phyloP scores from a whole-genome alignment of 192 early-diverging fungal species.

The Entomortierella chlamydospora region DNA sequence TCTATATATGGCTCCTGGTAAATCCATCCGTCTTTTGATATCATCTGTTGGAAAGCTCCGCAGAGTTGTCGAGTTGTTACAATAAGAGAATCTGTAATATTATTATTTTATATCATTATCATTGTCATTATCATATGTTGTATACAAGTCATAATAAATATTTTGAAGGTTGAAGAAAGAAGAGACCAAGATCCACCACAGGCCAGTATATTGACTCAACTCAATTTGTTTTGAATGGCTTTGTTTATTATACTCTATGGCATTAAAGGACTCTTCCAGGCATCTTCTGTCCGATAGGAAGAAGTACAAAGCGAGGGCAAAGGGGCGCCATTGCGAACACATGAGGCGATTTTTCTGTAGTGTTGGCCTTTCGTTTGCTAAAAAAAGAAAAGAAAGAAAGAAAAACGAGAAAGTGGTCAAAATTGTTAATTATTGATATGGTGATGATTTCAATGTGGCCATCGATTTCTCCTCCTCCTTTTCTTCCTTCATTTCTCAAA shows the following conservation, averaged over 20 bases:
- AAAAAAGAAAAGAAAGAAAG: constrained; percentile 1
- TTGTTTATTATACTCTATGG: no score
- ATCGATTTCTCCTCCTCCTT: no score
- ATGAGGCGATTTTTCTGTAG: constrained; percentile 63
- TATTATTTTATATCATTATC: neutral
- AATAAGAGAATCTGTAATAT: constrained; percentile 1
- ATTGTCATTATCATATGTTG: no score
- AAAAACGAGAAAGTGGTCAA: neutral
- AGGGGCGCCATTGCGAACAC: constrained; percentile 65
- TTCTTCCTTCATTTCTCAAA: no score
- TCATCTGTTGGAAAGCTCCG: constrained; percentile 28
- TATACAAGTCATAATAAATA: no score
- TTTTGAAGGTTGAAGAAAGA: no score
- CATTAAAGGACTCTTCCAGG: constrained; percentile 29
- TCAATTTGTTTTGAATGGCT: no score
- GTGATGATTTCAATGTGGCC: no score
- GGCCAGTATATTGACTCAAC: no score
- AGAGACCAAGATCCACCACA: no score
- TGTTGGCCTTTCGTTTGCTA: constrained; percentile 55
- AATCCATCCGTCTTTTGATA: constrained; percentile 5
- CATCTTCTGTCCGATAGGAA: constrained; percentile 66
- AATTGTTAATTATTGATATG: no score
- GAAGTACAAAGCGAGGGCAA: constrained; percentile 66
- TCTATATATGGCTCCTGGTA: constrained; percentile 1
- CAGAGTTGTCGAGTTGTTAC: constrained; percentile 30